Conservation (phyloP, 352 stramenopile species). For the Pythium aphanidermatum region DNA sequence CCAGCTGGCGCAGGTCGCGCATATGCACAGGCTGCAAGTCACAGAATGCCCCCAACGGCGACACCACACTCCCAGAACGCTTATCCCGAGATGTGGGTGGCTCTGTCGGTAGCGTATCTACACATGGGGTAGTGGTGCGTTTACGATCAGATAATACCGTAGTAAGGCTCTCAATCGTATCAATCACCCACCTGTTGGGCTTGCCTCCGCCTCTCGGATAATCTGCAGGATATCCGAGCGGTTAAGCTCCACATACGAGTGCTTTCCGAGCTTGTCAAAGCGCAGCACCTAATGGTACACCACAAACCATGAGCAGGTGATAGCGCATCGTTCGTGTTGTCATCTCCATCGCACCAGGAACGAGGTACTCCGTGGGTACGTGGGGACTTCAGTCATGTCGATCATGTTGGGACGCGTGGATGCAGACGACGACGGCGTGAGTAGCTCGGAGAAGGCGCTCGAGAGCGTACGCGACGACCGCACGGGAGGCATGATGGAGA, state of each 20-base stretch:
- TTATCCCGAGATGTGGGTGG: too few species aligned
- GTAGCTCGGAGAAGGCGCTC: slow-evolving; percentile 11
- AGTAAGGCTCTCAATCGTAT: too few species aligned
- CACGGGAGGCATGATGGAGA: too few species aligned
- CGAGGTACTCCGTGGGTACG: slow-evolving; percentile 8
- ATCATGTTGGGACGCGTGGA: not conserved
- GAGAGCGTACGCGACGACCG: too few species aligned
- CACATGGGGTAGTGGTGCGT: too few species aligned
- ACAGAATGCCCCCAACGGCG: slow-evolving; percentile 18
- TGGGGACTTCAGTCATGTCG: not conserved
- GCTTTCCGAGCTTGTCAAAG: slow-evolving; percentile 22
- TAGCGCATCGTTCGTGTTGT: too few species aligned
- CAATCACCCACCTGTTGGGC: slow-evolving; percentile 7
- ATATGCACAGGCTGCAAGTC: slow-evolving; percentile 41
- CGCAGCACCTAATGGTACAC: slow-evolving; percentile 13
- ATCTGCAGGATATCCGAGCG: slow-evolving; percentile 24
- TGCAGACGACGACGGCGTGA: slow-evolving; percentile 12
- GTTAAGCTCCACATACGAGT: slow-evolving; percentile 24
- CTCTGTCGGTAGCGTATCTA: not conserved
- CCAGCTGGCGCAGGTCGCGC: slow-evolving; percentile 36
- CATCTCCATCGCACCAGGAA: slow-evolving; percentile 14
- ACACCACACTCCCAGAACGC: slow-evolving; percentile 4
- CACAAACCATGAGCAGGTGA: not conserved
- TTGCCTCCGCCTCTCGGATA: slow-evolving; percentile 21
- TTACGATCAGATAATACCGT: too few species aligned